phyloP scores from a whole-genome alignment of 2,329 filamentous ascomycete genomes.

The Huntiella savannae region DNA sequence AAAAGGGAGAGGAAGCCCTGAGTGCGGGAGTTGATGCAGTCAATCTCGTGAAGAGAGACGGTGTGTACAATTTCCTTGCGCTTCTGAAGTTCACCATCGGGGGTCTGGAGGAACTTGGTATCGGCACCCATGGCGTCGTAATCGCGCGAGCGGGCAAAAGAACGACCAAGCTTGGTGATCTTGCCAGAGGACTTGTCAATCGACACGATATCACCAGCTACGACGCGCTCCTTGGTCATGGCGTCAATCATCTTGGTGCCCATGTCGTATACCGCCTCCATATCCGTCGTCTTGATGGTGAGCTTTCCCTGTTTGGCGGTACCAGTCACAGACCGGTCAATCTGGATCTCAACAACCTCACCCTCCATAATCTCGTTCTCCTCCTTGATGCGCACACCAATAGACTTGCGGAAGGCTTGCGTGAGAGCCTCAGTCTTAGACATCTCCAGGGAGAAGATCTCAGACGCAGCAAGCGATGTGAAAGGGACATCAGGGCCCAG shows the following conservation, averaged over 20 bases:
- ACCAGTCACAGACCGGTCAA: conserved; percentile 88
- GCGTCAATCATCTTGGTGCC: conserved; percentile 99
- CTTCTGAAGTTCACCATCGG: conserved; percentile 92
- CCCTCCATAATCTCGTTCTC: conserved; percentile 99
- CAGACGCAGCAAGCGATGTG: conserved; percentile 83
- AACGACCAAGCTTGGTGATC: conserved; percentile 90
- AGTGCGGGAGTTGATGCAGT: conserved; percentile 98
- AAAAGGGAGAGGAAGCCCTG: conserved; percentile 95
- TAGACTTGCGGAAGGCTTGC: conserved; percentile 97
- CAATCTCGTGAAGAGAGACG: conserved; percentile 91
- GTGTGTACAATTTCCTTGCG: conserved; percentile 95
- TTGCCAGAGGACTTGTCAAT: conserved; percentile 98
- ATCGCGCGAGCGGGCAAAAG: conserved; percentile 84
- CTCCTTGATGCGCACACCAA: conserved; percentile 94
- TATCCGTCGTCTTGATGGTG: conserved; percentile 98
- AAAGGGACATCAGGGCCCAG: conserved; percentile 89
- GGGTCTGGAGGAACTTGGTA: conserved; percentile 94
- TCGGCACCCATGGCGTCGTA: conserved; percentile 99
- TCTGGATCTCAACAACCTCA: conserved; percentile 96
- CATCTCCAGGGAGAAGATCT: conserved; percentile 98
- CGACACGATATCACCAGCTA: conserved; percentile 94
- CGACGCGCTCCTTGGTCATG: conserved; percentile 98
- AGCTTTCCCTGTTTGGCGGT: conserved; percentile 97
- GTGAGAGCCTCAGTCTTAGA: conserved; percentile 96
- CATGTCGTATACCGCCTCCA: conserved; percentile 99